Evolutionary conservation across 441 rosid species (phyloP).

Genomic region (Pelargonium fulgidum): DNA sequence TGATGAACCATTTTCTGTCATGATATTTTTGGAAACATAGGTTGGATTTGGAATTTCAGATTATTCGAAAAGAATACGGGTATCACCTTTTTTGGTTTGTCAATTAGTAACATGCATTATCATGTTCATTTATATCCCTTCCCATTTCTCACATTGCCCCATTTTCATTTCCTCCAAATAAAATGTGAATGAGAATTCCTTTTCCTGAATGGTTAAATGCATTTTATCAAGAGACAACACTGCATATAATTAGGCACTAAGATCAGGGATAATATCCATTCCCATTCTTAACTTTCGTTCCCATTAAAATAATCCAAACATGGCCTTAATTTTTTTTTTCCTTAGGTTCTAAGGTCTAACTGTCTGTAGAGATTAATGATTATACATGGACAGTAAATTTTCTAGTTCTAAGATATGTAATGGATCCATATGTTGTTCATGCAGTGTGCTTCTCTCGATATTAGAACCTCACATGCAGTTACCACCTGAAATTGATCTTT

Average conservation of each 20-base stretch:
- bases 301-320: too few relatives aligned
- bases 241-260: neutral
- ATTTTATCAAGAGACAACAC: neutral
- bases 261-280: neutral
- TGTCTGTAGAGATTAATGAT: neutral
- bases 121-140: too few relatives aligned
- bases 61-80: neutral
- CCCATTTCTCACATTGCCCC: too few relatives aligned
- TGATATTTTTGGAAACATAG: neutral
- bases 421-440: slow-evolving; percentile 25
- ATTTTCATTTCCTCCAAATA: neutral
- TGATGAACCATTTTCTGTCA: neutral
- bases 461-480: slow-evolving; percentile 72
- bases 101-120: neutral
- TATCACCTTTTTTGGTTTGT: neutral
- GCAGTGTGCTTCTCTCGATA: slow-evolving; percentile 80
- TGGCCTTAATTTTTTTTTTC: too few relatives aligned
- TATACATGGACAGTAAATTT: neutral
- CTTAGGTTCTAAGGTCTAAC: neutral
- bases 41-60: neutral
- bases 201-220: neutral
- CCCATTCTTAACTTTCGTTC: neutral
- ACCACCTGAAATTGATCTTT: slow-evolving; percentile 71
- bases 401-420: slow-evolving; percentile 15
- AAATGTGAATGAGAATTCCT: neutral